Evolutionary conservation across 257 asterid species (phyloP).

Genomic region (Salvia hispanica): DNA sequence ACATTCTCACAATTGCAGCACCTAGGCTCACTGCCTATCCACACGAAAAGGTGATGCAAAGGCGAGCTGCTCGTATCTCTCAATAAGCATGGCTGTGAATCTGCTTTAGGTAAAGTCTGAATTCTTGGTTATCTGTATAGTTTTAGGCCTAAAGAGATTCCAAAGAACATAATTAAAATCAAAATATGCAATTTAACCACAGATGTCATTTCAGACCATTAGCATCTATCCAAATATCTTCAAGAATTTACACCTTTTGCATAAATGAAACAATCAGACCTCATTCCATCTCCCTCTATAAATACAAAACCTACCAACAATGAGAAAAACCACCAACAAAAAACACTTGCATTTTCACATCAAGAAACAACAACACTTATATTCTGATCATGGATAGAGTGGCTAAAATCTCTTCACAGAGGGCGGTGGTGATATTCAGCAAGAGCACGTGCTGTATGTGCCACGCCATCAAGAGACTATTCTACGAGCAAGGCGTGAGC

Average conservation of each 20-base stretch:
- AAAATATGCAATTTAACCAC: background rate
- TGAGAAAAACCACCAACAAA: background rate
- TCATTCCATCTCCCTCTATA: slow-evolving; percentile 28
- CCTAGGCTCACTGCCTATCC: slow-evolving; percentile 21
- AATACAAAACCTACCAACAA: slow-evolving; percentile 32
- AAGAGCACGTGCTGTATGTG: slow-evolving; percentile 88
- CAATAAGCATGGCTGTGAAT: background rate
- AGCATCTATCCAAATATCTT: slow-evolving; percentile 22
- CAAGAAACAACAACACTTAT: background rate
- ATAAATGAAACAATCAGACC: slow-evolving; percentile 1
- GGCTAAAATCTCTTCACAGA: slow-evolving; percentile 55
- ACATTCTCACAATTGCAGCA: slow-evolving; percentile 23
- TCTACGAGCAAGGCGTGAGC: slow-evolving; percentile 79
- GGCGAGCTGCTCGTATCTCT: background rate
- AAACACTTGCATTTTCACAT: background rate
- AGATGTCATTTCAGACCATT: slow-evolving; percentile 12
- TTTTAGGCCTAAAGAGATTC: slow-evolving; percentile 9
- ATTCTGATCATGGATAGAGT: slow-evolving; percentile 44
- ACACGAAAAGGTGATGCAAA: slow-evolving; percentile 3
- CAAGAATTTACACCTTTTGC: slow-evolving; percentile 28
- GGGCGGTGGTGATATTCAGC: slow-evolving; percentile 79
- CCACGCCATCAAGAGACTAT: slow-evolving; percentile 77
- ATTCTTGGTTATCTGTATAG: background rate
- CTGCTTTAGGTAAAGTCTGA: slow-evolving; percentile 16
- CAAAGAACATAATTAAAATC: background rate